A percentile compares a stretch with the other conserved stretches of the same genome.
Evolutionary conservation across 1,139 yeast genomes (phyloP).

Genomic region (Protomyces gravidus): DNA sequence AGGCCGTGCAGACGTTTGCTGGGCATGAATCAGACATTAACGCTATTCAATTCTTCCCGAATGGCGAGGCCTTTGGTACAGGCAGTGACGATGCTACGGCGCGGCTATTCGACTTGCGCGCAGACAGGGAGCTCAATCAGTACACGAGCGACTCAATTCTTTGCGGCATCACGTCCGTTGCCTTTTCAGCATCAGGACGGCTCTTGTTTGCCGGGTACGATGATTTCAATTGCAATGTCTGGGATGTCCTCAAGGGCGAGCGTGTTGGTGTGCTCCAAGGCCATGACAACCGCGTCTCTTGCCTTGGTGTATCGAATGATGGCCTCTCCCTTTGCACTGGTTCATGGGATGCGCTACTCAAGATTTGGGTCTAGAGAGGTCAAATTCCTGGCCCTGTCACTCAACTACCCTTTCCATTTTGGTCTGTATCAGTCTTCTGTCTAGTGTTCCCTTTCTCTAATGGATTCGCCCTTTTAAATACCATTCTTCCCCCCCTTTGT

Average conservation of each 20-base stretch:
- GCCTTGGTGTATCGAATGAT: conserved; percentile 65
- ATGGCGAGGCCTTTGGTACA: conserved; percentile 53
- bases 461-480: background rate
- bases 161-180: conserved; percentile 55
- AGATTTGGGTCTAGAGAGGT: conserved; percentile 28
- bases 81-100: conserved; percentile 79
- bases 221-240: conserved; percentile 49
- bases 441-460: background rate
- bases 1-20: conserved; percentile 55
- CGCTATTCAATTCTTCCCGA: conserved; percentile 62
- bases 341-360: conserved; percentile 40
- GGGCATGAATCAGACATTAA: conserved; percentile 67
- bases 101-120: conserved; percentile 69
- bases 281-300: conserved; percentile 59
- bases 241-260: conserved; percentile 71
- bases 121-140: conserved; percentile 63
- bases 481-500: background rate
- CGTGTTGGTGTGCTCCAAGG: conserved; percentile 60
- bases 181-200: conserved; percentile 72
- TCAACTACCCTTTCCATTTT: background rate
- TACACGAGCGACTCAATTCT: conserved; percentile 46
- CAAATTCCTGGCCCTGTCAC: background rate
- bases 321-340: conserved; percentile 49
- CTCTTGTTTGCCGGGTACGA: conserved; percentile 70
- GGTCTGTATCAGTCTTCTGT: background rate